Conservation (phyloP, 2,329 filamentous ascomycete species). For the Emydomyces testavorans region DNA sequence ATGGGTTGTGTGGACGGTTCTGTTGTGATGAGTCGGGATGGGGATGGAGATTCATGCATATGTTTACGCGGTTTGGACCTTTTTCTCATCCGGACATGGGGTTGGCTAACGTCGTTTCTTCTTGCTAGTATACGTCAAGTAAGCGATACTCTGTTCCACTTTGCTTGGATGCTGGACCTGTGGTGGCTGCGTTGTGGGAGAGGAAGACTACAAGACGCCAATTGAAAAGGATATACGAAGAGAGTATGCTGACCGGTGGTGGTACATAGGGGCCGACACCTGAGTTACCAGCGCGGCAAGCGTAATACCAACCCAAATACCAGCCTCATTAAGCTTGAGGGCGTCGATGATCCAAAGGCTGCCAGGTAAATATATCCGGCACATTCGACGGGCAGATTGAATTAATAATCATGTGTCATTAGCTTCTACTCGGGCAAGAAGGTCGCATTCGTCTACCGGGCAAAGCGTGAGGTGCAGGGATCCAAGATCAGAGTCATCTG, state of each 20-base stretch:
- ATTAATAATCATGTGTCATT: conserved; percentile 13
- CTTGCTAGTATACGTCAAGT: conserved; percentile 73
- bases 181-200: no score
- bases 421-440: conserved; percentile 97
- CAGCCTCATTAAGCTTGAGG: conserved; percentile 95
- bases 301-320: conserved; percentile 82
- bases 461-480: conserved; percentile 84
- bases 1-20: not conserved
- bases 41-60: not conserved
- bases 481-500: conserved; percentile 99
- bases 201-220: not conserved
- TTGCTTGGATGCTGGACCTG: not conserved
- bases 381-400: conserved; percentile 25
- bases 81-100: conserved; percentile 12
- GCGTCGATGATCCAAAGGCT: conserved; percentile 79
- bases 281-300: conserved; percentile 95
- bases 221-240: not conserved
- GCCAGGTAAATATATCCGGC: conserved; percentile 53
- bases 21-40: conserved; percentile 1
- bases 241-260: conserved; percentile 17
- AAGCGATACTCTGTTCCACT: conserved; percentile 42
- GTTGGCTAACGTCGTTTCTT: conserved; percentile 24
- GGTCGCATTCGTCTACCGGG: conserved; percentile 97
- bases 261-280: conserved; percentile 73
- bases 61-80: not conserved